A percentile compares a stretch with the other conserved stretches of the same genome.
Conservation (phyloP, 73 alveolate species). For the Paramecium sexaurelia region DNA sequence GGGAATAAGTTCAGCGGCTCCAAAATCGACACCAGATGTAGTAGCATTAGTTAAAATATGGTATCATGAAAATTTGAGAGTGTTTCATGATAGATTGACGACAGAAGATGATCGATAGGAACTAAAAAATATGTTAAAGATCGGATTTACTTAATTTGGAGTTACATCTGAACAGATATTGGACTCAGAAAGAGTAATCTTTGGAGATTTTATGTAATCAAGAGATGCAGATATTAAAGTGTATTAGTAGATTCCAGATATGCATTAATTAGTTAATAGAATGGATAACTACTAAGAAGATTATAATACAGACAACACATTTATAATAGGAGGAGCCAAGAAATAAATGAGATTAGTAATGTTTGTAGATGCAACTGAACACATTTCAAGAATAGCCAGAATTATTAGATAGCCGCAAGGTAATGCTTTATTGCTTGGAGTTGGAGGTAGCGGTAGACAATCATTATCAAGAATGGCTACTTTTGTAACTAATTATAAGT, state of each 20-base stretch:
- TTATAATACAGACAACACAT: constrained; percentile 65
- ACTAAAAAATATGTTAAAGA: constrained; percentile 74
- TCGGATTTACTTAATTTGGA: constrained; percentile 77
- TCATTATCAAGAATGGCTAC: constrained; percentile 97
- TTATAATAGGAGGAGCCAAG: constrained; percentile 65
- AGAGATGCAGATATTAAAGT: constrained; percentile 58
- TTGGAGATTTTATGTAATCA: constrained; percentile 89
- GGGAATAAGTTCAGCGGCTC: constrained; percentile 69
- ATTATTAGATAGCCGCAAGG: constrained; percentile 99
- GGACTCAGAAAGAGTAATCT: constrained; percentile 96
- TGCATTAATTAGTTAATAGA: constrained; percentile 47
- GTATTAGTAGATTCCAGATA: constrained; percentile 53
- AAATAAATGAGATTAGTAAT: constrained; percentile 97
- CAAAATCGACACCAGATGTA: constrained; percentile 64
- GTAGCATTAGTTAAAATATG: constrained; percentile 94
- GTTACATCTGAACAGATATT: constrained; percentile 42
- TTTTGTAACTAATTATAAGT: constrained; percentile 92
- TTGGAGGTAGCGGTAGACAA: constrained; percentile 99
- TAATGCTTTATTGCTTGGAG: constrained; percentile 98
- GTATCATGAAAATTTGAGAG: constrained; percentile 99
- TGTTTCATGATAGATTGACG: constrained; percentile 94
- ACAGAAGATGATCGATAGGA: constrained; percentile 89
- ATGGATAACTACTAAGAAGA: constrained; percentile 67
- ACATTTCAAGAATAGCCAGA: constrained; percentile 98
- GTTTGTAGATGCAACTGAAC: constrained; percentile 99